Conservation (phyloP, 2,329 filamentous ascomycete species). For the Monilinia polystroma region DNA sequence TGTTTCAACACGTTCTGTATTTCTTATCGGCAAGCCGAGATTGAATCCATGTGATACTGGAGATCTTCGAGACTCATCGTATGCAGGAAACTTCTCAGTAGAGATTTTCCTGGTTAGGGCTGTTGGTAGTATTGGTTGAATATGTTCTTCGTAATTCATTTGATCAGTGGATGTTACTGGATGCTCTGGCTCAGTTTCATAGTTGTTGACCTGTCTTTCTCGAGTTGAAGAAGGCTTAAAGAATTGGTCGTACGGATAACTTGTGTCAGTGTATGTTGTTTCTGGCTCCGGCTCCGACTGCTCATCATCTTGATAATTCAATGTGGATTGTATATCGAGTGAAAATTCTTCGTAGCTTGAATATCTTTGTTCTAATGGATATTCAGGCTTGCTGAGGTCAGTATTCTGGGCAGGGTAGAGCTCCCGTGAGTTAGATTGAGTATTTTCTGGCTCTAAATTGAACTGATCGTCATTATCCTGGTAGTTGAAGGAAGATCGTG, state of each 20-base stretch:
- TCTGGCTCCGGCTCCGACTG: not conserved
- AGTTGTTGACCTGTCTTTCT: not conserved
- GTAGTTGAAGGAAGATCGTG: not conserved
- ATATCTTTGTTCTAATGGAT: not conserved
- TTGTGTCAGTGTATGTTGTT: not conserved
- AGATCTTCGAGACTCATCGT: not conserved
- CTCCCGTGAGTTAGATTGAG: accelerated
- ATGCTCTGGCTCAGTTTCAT: not conserved
- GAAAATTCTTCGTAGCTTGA: not conserved
- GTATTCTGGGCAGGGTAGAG: not conserved
- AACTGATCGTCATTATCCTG: not conserved
- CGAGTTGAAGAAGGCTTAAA: not conserved
- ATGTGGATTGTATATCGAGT: not conserved
- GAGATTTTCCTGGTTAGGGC: not conserved
- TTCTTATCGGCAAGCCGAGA: not conserved
- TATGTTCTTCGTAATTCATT: not conserved
- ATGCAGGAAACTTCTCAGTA: not conserved
- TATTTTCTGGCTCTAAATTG: not conserved
- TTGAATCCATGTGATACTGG: not conserved
- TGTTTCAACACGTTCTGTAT: not conserved
- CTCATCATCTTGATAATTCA: not conserved
- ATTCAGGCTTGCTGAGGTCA: not conserved
- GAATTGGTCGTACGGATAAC: not conserved
- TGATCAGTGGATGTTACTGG: not conserved
- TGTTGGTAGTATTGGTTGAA: not conserved